Conservation (phyloP, 164 flowering plant species). For the Magnolia sinica region DNA sequence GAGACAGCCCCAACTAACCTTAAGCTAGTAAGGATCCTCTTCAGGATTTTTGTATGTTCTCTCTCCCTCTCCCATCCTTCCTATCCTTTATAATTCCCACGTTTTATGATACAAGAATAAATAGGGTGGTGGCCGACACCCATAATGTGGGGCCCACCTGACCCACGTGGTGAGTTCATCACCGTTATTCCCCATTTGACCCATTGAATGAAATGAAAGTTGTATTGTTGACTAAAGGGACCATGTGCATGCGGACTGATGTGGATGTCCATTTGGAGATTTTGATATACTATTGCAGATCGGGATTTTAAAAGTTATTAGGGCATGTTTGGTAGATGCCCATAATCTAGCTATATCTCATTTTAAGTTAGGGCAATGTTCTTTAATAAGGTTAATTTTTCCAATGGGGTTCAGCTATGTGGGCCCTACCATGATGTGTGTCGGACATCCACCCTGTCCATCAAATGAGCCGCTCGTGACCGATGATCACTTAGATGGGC, state of each 20-base stretch:
- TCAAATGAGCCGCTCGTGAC: too few species aligned
- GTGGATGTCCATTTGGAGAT: background rate
- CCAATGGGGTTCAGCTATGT: too few species aligned
- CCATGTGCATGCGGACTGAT: background rate
- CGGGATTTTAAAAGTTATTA: too few species aligned
- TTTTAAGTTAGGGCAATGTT: too few species aligned
- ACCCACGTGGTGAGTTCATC: background rate
- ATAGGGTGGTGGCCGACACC: conserved; percentile 9
- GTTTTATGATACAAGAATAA: background rate
- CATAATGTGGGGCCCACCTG: conserved; percentile 4
- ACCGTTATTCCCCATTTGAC: background rate
- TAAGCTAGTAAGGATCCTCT: background rate
- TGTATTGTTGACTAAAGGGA: background rate
- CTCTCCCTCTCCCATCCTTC: background rate
- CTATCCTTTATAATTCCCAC: conserved; percentile 1
- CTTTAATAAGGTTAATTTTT: too few species aligned
- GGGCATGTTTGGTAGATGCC: too few species aligned
- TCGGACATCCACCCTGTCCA: too few species aligned
- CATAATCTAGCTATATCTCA: too few species aligned
- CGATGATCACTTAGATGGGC: too few species aligned
- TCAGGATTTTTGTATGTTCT: conserved; percentile 2
- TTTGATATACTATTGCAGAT: background rate
- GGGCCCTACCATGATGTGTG: too few species aligned
- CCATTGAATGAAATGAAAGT: background rate
- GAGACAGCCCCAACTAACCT: conserved; percentile 13